These are phyloP conservation scores for Termitomyces sp. DNA, from an alignment of 768 basidiomycete species.

Conservation along the genomic window DNA sequence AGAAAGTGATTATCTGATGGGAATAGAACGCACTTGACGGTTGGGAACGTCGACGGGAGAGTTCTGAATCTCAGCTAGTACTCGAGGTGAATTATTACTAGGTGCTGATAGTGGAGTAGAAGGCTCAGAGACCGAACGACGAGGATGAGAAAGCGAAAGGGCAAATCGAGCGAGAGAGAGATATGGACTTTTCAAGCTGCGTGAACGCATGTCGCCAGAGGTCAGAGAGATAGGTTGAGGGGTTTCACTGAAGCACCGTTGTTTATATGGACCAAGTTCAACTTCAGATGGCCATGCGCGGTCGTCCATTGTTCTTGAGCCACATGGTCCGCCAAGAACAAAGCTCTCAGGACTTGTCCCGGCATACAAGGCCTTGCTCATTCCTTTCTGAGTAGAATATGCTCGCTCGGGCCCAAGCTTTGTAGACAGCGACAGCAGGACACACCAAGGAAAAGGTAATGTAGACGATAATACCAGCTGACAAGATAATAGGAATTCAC, in stretches of 20 bases:
- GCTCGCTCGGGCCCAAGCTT: not conserved
- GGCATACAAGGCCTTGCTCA: not conserved
- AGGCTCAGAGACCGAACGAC: constrained; percentile 14
- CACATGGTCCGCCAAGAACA: constrained; percentile 13
- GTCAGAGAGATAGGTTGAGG: constrained; percentile 1
- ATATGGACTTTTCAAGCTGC: constrained; percentile 3
- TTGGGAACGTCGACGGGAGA: not conserved
- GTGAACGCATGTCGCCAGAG: constrained; percentile 12
- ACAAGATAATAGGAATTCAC: too few species aligned
- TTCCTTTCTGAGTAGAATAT: not conserved
- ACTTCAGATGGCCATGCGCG: constrained; percentile 6
- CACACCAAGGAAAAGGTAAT: not conserved
- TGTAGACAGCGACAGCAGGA: not conserved
- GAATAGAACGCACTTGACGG: constrained; percentile 5
- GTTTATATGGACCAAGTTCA: constrained; percentile 12
- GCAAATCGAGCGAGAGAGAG: constrained; percentile 5
- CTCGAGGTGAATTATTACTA: not conserved
- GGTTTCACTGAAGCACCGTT: not conserved
- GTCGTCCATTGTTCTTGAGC: constrained; percentile 14
- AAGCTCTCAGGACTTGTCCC: constrained; percentile 6
- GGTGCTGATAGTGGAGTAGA: not conserved
- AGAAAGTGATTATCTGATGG: not conserved
- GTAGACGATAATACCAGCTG: not conserved
- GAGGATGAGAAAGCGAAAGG: constrained; percentile 3
- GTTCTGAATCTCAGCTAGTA: not conserved